Conservation (phyloP, 345 rosid species). For the Anacardium occidentale region DNA sequence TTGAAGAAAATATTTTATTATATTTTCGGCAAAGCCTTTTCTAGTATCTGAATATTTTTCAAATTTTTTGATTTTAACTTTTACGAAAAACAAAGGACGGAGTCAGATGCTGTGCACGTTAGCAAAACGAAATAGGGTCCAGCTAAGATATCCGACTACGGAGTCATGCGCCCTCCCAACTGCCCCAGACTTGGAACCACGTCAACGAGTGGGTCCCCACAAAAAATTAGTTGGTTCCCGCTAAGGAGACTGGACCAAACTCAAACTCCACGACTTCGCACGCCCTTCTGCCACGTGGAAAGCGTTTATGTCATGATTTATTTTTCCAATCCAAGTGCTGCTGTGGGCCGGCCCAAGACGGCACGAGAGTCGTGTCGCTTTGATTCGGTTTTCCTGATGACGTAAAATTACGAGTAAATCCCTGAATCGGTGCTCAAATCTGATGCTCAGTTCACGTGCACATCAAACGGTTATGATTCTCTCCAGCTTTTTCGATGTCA, state of each 20-base stretch:
- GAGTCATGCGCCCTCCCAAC: constrained; percentile 9
- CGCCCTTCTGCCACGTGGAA: constrained; percentile 7
- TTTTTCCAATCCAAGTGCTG: too few species aligned
- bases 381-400: background rate
- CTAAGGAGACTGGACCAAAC: background rate
- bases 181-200: constrained; percentile 19
- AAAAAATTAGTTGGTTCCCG: background rate
- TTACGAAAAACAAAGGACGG: too few species aligned
- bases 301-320: background rate
- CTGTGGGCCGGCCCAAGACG: constrained; percentile 24
- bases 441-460: constrained; percentile 33
- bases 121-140: background rate
- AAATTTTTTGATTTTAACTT: too few species aligned
- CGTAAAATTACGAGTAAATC: background rate
- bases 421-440: background rate
- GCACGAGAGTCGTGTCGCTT: constrained; percentile 39
- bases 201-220: constrained; percentile 24
- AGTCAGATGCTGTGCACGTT: background rate
- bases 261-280: background rate
- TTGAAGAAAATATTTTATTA: too few species aligned
- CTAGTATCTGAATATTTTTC: too few species aligned
- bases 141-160: constrained; percentile 1
- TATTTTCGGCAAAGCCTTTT: too few species aligned
- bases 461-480: constrained; percentile 19
- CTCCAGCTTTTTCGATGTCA: background rate